Evolutionary conservation across 116 monocot species (phyloP).

Genomic region (Posidonia oceanica): DNA sequence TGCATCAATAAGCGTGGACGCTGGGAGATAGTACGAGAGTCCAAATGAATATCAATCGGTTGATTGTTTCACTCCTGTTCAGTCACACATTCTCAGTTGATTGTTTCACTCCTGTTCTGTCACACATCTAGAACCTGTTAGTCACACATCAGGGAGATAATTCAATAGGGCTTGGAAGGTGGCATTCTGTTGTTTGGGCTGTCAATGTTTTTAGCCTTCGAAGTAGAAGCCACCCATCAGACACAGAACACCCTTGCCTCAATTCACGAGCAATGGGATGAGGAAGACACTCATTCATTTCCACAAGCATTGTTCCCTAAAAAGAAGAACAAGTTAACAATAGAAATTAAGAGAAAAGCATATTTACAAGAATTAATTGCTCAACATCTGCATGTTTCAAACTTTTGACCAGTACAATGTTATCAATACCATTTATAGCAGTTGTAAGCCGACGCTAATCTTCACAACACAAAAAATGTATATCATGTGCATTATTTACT

Average conservation of each 20-base stretch:
- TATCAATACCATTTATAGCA: too few relatives aligned
- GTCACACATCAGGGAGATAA: slow-evolving; percentile 1
- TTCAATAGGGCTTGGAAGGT: not conserved
- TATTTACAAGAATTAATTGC: too few relatives aligned
- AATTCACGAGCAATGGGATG: slow-evolving; percentile 53
- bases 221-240: slow-evolving; percentile 61
- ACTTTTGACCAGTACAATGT: too few relatives aligned
- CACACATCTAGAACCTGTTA: not conserved
- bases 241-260: slow-evolving; percentile 49
- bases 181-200: not conserved
- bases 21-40: too few relatives aligned
- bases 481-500: too few relatives aligned
- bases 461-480: too few relatives aligned
- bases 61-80: not conserved
- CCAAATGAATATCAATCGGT: too few relatives aligned
- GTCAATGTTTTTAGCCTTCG: slow-evolving; percentile 36
- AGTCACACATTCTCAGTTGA: not conserved
- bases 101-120: not conserved
- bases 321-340: too few relatives aligned
- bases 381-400: too few relatives aligned
- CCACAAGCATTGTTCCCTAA: slow-evolving; percentile 54
- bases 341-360: too few relatives aligned
- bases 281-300: slow-evolving; percentile 36
- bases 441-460: too few relatives aligned
- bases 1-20: too few relatives aligned